These are phyloP conservation scores for Hirsutella rhossiliensis DNA, from an alignment of 2,329 filamentous ascomycete genomes.

Conservation along the genomic window DNA sequence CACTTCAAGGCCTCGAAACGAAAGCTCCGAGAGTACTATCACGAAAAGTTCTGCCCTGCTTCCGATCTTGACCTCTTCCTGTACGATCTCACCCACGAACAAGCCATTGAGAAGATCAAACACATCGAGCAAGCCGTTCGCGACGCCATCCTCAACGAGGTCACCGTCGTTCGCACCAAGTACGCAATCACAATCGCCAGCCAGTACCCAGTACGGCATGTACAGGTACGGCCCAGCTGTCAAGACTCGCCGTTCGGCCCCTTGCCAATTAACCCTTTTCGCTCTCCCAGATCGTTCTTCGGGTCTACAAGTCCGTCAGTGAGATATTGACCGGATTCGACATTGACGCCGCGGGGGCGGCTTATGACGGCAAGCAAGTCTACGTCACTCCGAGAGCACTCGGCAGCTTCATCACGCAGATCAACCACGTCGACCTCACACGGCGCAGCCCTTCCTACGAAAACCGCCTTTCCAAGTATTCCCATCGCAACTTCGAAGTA, in stretches of 20 bases:
- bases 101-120: constrained; percentile 74
- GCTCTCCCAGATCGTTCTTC: constrained; percentile 56
- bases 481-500: constrained; percentile 72
- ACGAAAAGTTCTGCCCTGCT: constrained; percentile 67
- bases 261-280: neutral
- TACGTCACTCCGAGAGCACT: constrained; percentile 68
- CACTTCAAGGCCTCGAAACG: constrained; percentile 51
- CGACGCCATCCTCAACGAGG: constrained; percentile 70
- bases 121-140: constrained; percentile 65
- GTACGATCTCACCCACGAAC: constrained; percentile 64
- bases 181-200: constrained; percentile 78
- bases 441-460: constrained; percentile 79
- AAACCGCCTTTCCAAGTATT: constrained; percentile 76
- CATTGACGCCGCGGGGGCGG: constrained; percentile 72
- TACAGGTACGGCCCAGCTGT: constrained; percentile 35
- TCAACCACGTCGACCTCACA: constrained; percentile 68
- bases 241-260: neutral
- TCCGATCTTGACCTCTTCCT: constrained; percentile 83
- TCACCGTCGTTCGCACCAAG: constrained; percentile 74
- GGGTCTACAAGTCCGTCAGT: constrained; percentile 72
- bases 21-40: constrained; percentile 60
- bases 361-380: constrained; percentile 71
- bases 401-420: constrained; percentile 68
- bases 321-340: constrained; percentile 85
- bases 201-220: constrained; percentile 71